Conservation (phyloP, 2,329 filamentous ascomycete species). For the Neoarthrinium moseri region DNA sequence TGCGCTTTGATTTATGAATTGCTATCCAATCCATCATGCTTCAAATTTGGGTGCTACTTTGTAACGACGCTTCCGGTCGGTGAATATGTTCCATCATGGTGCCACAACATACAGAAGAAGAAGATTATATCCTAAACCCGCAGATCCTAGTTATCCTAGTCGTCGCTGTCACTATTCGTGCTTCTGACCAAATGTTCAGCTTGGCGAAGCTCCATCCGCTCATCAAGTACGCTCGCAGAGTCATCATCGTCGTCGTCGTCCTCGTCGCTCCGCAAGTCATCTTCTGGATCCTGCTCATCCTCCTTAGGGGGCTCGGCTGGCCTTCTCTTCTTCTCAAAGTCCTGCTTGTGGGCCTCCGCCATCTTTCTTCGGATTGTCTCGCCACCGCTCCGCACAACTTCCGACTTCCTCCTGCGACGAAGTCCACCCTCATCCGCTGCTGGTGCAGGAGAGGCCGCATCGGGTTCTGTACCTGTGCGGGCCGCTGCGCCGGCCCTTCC, state of each 20-base stretch:
- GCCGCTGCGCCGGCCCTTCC: background rate
- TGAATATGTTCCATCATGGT: no score
- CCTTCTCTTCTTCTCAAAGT: constrained; percentile 79
- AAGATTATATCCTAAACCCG: no score
- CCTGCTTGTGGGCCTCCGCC: constrained; percentile 81
- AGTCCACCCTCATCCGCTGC: constrained; percentile 16
- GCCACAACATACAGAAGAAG: no score
- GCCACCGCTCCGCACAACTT: constrained; percentile 20
- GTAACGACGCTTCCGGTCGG: no score
- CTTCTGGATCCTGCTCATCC: constrained; percentile 31
- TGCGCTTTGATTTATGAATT: no score
- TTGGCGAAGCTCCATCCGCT: constrained; percentile 21
- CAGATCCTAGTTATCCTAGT: no score
- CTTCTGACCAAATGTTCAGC: constrained; percentile 17
- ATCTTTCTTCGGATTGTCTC: constrained; percentile 61
- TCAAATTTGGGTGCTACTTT: no score
- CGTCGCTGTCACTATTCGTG: background rate
- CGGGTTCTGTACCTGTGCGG: background rate
- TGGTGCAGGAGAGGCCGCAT: constrained; percentile 2
- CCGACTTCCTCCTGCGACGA: constrained; percentile 19
- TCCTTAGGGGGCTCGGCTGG: constrained; percentile 35
- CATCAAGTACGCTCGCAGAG: constrained; percentile 22
- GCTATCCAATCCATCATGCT: no score
- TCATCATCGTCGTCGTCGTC: constrained; percentile 31
- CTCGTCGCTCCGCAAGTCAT: constrained; percentile 28